phyloP scores from a whole-genome alignment of 371 early-diverging fungal species.

The Rhizopus sp. region DNA sequence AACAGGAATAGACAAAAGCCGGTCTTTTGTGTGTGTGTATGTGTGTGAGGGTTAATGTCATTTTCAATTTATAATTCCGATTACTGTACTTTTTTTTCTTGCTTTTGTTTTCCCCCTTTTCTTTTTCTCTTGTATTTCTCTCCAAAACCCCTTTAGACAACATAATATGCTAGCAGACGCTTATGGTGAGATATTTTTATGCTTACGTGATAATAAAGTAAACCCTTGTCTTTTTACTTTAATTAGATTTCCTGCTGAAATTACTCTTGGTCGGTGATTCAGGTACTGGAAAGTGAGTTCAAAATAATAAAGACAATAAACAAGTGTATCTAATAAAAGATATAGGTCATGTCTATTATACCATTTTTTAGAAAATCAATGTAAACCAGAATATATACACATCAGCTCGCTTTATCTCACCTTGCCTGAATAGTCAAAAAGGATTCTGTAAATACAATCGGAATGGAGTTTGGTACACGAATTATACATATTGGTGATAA shows the following conservation, averaged over 20 bases:
- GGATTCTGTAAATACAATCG: constrained; percentile 68
- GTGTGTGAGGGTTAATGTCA: too few relatives aligned
- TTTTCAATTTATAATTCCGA: background rate
- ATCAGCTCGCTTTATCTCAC: background rate
- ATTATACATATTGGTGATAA: constrained; percentile 67
- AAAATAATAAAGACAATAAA: constrained; percentile 8
- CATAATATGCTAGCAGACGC: constrained; percentile 49
- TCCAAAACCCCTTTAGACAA: constrained; percentile 3
- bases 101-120: background rate
- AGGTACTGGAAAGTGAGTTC: constrained; percentile 62
- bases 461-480: constrained; percentile 71
- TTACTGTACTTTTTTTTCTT: background rate
- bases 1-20: too few relatives aligned
- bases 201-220: background rate
- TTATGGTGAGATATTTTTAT: constrained; percentile 32
- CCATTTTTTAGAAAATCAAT: constrained; percentile 68
- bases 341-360: constrained; percentile 66
- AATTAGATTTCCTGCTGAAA: constrained; percentile 58
- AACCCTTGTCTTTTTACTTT: background rate
- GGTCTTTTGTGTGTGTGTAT: too few relatives aligned
- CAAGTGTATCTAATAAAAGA: background rate
- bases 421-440: constrained; percentile 49
- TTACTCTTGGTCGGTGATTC: constrained; percentile 66
- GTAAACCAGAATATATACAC: constrained; percentile 30
- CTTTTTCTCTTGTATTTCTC: background rate